Base-by-base conservation (phyloP, 768 basidiomycete genomes). In the Dentipellis sp. region DNA sequence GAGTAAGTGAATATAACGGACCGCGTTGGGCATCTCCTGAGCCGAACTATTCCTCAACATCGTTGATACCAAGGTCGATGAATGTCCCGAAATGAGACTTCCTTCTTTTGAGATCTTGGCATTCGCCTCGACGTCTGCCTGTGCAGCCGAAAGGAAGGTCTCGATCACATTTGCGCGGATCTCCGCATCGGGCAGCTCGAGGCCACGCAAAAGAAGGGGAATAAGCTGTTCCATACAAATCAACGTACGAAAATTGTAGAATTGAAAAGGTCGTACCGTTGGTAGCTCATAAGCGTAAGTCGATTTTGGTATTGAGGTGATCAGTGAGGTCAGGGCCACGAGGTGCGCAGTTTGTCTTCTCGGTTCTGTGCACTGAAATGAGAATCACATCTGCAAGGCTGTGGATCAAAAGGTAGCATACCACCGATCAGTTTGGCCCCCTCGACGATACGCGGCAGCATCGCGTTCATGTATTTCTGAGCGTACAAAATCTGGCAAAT, bases 161-260 rank as follows among this genome's bases (percentile, higher is more conserved):
- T 88, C 82, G 55, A 97, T 88, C 50, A 94, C 85, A 69, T 87
- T 84, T 14, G 79, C 76, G 21, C 91, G 84, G 58, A 94, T 82
- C 23, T 80, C 76, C 9, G 79, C 69, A 66, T 92, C 85, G 3
- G 84, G 81, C 4, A 97, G 72, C 42, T 89, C 83, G 16, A 98
- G 79, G 3, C 91, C 88, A 14, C 88, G 88, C 45, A 99, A 72
- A 4, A 99, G 75, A 12, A 97, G 76, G 0, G 97, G 94, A 61
- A 97, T 80, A 11, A 98, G 79, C 94, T 98, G 63, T n/a, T 16
- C 36, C 29, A 29, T 3, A 3, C 3, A 29, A 6, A 29, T 29
- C 29, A 29, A 29, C 29, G 29, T 3, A 29, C 6, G 29, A 29
- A 6, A 29, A 29, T 3, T 29, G 3, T 6, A 29, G 29, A 29